Conservation (phyloP, 148 eudicot species). For the Cornus kousa region DNA sequence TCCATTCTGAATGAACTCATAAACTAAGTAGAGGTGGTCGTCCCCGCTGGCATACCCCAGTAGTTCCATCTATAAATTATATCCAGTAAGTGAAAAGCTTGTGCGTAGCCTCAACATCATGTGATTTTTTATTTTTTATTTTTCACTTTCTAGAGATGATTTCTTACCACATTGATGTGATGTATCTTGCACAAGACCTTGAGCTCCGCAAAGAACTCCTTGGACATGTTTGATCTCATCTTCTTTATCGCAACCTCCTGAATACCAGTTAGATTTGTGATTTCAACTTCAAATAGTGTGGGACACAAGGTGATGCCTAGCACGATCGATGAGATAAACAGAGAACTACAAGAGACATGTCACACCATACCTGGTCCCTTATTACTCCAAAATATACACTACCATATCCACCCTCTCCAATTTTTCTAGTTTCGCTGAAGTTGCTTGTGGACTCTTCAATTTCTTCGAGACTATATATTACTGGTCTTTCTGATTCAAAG, state of each 20-base stretch:
- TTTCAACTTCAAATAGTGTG: background rate
- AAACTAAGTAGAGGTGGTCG: slow-evolving; percentile 50
- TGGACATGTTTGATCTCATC: slow-evolving; percentile 53
- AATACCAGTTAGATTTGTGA: background rate
- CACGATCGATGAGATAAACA: background rate
- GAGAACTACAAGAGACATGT: background rate
- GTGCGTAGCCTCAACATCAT: background rate
- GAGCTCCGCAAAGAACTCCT: slow-evolving; percentile 57
- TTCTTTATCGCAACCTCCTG: slow-evolving; percentile 53
- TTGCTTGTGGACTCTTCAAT: slow-evolving; percentile 39
- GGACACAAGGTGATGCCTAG: background rate
- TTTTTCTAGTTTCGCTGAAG: slow-evolving; percentile 39
- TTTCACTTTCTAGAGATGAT: background rate
- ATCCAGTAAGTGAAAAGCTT: background rate
- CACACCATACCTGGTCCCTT: slow-evolving; percentile 31
- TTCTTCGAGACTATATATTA: slow-evolving; percentile 40
- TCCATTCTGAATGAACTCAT: slow-evolving; percentile 42
- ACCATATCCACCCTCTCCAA: slow-evolving; percentile 53
- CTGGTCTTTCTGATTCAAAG: slow-evolving; percentile 46
- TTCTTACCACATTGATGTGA: slow-evolving; percentile 51
- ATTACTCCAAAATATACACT: slow-evolving; percentile 43
- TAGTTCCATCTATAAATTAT: slow-evolving; percentile 38
- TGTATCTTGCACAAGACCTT: slow-evolving; percentile 53
- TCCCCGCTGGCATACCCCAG: slow-evolving; percentile 55
- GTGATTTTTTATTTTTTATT: background rate